Evolutionary conservation across 73 alveolate species (phyloP).

Genomic region (Tetrahymena thermophila): DNA sequence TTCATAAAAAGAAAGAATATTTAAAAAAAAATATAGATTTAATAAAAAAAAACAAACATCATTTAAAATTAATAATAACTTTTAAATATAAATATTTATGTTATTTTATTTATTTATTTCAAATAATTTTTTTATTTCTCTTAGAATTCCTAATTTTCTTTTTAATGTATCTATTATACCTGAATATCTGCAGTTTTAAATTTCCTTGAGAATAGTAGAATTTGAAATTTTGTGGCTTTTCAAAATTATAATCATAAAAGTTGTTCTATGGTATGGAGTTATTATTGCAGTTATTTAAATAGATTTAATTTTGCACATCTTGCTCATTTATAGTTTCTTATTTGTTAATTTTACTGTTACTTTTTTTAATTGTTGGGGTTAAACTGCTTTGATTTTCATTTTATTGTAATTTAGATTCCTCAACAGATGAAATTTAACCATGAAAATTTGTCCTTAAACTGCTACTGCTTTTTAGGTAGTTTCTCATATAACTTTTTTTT

Average conservation of each 20-base stretch:
- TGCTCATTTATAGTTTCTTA: background rate
- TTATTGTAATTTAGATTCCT: background rate
- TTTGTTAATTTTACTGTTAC: background rate
- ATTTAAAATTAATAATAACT: no score
- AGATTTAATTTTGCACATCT: background rate
- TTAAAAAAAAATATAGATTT: no score
- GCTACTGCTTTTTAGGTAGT: background rate
- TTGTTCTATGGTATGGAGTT: background rate
- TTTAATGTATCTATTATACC: background rate
- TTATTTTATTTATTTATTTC: background rate
- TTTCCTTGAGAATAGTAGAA: background rate
- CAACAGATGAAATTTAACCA: background rate
- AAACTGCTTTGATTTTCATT: background rate
- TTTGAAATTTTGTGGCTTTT: background rate
- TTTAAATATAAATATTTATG: no score
- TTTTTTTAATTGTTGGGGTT: background rate
- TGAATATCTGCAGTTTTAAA: background rate
- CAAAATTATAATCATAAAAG: background rate
- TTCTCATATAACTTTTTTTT: background rate
- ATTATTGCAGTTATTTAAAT: background rate
- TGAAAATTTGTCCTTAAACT: background rate
- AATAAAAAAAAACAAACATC: no score
- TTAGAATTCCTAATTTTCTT: background rate
- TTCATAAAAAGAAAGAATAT: no score
- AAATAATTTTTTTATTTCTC: background rate